Evolutionary conservation across 2,329 filamentous ascomycete genomes (phyloP).

Genomic region (Colletotrichum horii): DNA sequence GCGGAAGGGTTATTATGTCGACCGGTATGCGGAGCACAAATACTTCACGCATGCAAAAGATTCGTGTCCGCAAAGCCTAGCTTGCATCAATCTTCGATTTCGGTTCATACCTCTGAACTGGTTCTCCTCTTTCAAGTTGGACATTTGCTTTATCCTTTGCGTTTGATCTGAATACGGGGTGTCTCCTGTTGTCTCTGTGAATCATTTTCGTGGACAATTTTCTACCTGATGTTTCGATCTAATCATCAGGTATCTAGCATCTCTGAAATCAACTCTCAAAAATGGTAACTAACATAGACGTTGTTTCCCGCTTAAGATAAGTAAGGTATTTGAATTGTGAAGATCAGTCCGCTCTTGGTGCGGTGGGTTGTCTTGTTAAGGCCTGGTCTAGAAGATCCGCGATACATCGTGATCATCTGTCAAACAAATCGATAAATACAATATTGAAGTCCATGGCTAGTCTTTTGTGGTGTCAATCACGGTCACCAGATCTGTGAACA

Average conservation of each 20-base stretch:
- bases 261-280: rapidly evolving
- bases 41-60: neutral
- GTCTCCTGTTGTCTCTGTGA: neutral
- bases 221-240: neutral
- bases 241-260: neutral
- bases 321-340: neutral
- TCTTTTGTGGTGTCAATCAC: rapidly evolving
- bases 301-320: rapidly evolving
- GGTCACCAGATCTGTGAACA: neutral
- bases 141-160: neutral
- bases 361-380: rapidly evolving
- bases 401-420: rapidly evolving
- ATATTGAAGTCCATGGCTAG: rapidly evolving
- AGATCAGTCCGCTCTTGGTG: rapidly evolving
- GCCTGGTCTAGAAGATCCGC: neutral
- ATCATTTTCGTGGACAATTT: neutral
- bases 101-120: rapidly evolving
- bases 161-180: neutral
- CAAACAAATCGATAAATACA: rapidly evolving
- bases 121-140: rapidly evolving
- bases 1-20: neutral
- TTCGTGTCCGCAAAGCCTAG: neutral
- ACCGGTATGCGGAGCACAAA: neutral
- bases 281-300: rapidly evolving
- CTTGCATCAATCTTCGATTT: rapidly evolving